Base-by-base conservation (phyloP, 306 rosid species). In the Casuarina cunninghamiana region DNA sequence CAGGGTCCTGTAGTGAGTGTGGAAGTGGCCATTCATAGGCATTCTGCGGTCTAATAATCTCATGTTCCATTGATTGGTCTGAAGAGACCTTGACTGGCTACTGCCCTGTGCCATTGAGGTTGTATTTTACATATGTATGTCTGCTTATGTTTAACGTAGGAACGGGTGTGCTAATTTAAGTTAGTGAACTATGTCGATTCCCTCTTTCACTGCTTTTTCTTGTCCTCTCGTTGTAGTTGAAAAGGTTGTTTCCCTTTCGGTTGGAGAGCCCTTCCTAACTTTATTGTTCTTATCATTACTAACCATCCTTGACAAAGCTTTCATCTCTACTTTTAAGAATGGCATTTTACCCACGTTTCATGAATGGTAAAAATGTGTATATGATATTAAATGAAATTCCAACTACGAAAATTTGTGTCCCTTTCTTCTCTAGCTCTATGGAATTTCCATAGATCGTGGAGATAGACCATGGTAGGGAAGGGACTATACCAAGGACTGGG, bases 161-260 rank as follows among this genome's bases (percentile, higher is more conserved):
- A 81, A 78, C 83, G 77, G 77, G 91, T 87, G 93, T 94, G 96
- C 96, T 94, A 90, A 92, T 94, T 89, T 86, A 83, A 82, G 79
- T 84, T 83, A 82, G 86, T 75, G 69, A 61, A 80, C 74, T 61
- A 78, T 82, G 12, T 78, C 76, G 75, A 74, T 68, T 74, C 73
- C 21, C 73, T 35, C 60, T 50, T 38, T 53, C 26, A 9, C 4
- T 71, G 21, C 68, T 58, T 21, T 57, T 85, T 48, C 38, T 57
- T 61, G 37, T 57, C 70, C 78, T 71, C 57, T 74, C 65, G 75
- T 82, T 77, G 63, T 78, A 82, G 86, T 88, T 70, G 49, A 83
- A 83, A 66, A 26, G 32, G 70, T 65, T 39, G 3, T n/a, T 39
- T 35, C 21, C 11, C 42, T 16, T 11, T 61, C 12, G 21, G 57